Conservation (phyloP, 805 yeast genomes). For the Myxozyma lipomycoides region DNA sequence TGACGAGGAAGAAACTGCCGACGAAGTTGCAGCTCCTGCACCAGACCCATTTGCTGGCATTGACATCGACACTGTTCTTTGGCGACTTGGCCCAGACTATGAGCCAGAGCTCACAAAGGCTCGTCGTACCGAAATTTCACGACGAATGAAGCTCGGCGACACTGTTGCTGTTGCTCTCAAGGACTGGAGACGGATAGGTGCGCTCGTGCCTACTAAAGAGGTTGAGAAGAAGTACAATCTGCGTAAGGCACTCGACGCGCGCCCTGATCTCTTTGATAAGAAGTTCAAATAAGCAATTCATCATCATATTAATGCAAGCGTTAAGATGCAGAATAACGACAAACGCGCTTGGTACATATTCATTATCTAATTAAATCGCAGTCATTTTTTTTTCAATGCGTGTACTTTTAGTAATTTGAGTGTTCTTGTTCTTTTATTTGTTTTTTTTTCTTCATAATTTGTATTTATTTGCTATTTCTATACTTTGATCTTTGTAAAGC, state of each 20-base stretch:
- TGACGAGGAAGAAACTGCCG: constrained; percentile 1
- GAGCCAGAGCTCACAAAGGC: constrained; percentile 20
- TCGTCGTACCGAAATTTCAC: constrained; percentile 26
- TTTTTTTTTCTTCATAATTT: background rate
- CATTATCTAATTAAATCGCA: background rate
- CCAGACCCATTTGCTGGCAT: constrained; percentile 2
- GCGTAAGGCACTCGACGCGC: constrained; percentile 22
- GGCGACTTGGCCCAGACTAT: constrained; percentile 24
- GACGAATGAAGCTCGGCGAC: constrained; percentile 28
- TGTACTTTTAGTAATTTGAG: background rate
- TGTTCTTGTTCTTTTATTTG: background rate
- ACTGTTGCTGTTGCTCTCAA: constrained; percentile 28
- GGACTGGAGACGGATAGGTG: constrained; percentile 27
- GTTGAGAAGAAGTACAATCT: constrained; percentile 18
- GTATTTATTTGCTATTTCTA: background rate
- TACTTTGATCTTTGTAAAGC: background rate
- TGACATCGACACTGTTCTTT: constrained; percentile 19
- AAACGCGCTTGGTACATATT: too few relatives aligned
- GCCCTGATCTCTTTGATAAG: constrained; percentile 16
- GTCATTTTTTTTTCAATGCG: too few relatives aligned
- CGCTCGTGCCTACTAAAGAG: constrained; percentile 16
- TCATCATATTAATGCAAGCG: background rate
- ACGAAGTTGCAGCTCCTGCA: constrained; percentile 2
- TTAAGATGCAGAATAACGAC: too few relatives aligned
- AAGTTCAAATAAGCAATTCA: background rate